A percentile compares a stretch with the other conserved stretches of the same genome.
These are phyloP conservation scores for Calonectria hongkongensis DNA, from an alignment of 2,329 filamentous ascomycete species.

Conservation along the genomic window DNA sequence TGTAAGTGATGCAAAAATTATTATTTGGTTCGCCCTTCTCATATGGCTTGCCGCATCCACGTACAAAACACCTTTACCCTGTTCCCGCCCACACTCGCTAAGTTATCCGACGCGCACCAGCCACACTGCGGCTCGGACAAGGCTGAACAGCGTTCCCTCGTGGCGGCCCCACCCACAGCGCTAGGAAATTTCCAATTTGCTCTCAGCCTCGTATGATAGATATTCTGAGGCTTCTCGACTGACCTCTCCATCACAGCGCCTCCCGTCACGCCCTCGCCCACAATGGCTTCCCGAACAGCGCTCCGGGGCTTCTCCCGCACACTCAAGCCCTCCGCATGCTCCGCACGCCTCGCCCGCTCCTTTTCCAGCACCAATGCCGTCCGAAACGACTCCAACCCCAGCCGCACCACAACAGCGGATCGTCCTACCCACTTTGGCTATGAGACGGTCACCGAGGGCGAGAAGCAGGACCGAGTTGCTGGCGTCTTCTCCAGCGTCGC, in stretches of 20 bases:
- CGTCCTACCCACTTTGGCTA: conserved; percentile 93
- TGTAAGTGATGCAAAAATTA: conserved; percentile 9
- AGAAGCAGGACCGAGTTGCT: conserved; percentile 84
- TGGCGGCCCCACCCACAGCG: conserved; percentile 38
- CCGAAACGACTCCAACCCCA: conserved; percentile 49
- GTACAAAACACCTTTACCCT: neutral
- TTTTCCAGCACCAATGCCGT: conserved; percentile 56
- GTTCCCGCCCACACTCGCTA: neutral
- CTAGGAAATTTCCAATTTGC: conserved; percentile 51
- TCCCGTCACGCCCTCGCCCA: conserved; percentile 39
- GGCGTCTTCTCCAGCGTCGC: conserved; percentile 97
- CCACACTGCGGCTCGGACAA: conserved; percentile 51
- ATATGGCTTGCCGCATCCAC: neutral
- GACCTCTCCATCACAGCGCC: conserved; percentile 45
- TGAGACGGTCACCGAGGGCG: conserved; percentile 85
- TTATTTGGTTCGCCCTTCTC: neutral
- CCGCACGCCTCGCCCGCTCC: conserved; percentile 47
- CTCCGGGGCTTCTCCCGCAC: conserved; percentile 55
- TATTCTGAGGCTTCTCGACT: conserved; percentile 39
- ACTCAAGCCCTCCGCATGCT: conserved; percentile 44
- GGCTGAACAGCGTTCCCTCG: conserved; percentile 42
- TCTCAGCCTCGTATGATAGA: conserved; percentile 55
- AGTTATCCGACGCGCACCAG: conserved; percentile 21
- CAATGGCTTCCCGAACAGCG: conserved; percentile 57
- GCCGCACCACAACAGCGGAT: conserved; percentile 59